Evolutionary conservation across 140 eudicot genomes (phyloP), one percentile per base, ranked within the genome.

Genomic region (Bidens hawaiensis): DNA sequence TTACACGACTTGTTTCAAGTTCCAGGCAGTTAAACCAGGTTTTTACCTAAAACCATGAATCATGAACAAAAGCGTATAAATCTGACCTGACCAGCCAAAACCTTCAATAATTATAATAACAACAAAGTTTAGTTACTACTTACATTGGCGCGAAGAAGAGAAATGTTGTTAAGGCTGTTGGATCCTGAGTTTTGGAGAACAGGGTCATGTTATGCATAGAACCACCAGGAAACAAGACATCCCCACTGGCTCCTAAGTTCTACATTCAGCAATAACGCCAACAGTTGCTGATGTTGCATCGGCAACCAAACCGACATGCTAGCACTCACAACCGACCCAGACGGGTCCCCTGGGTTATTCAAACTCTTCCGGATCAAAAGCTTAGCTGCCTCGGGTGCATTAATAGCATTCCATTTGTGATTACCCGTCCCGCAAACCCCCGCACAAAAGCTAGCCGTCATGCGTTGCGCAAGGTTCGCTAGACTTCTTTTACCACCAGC

Each of bases 171-270:
- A 52, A 58, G 80, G 51, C 11, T 80, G 62, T 72, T 73, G 16
- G 76, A 72, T 82, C 88, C 43, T 77, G 82, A 67, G 75, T 76
- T 55, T 82, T 85, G 25, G 95, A 41, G 43, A 88, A 73, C 51
- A 69, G 78, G 16, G 82, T 54, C 69, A 80, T 61, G 67, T 73
- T 78, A 24, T 79, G 87, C 85, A 88, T 78, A 4, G 83, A 75
- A 30, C 79, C 83, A 22, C 83, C 86, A n/a, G 69, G 79, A 13
- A 84, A 82, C 64, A 85, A 68, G 15, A 79, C 76, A 16, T 85
- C n/a, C 94, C 96, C 96, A 88, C 38, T 82, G 81, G 70, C 74
- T 56, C 71, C 96, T 72, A 3, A 76, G 65, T 25, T 79, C 82
- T 64, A 75, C 90, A 23, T 88, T 73, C 55, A 72, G 77, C 73